These are phyloP conservation scores for Erythrophleum fordii DNA, from an alignment of 306 rosid genomes.

Conservation along the genomic window DNA sequence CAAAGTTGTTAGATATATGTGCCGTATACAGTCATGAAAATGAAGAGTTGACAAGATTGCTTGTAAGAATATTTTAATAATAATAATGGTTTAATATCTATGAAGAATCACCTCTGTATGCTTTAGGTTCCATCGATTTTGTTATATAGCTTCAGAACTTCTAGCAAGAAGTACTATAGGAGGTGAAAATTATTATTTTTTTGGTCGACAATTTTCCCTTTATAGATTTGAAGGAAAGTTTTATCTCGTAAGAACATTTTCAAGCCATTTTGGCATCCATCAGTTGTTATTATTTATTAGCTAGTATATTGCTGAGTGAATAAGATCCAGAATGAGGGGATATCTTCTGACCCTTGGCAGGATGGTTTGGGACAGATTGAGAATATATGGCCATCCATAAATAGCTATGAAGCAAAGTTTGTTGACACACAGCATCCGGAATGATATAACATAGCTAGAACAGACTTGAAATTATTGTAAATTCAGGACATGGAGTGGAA, in stretches of 20 bases:
- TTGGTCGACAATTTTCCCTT: neutral
- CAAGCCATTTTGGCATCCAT: neutral
- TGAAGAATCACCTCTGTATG: constrained; percentile 4
- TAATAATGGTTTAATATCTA: neutral
- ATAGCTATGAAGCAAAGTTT: neutral
- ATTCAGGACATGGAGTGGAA: neutral
- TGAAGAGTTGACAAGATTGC: constrained; percentile 73
- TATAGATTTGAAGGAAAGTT: neutral
- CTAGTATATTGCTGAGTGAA: neutral
- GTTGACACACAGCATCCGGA: neutral
- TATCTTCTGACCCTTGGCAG: neutral
- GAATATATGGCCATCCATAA: neutral
- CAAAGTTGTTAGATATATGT: constrained; percentile 89
- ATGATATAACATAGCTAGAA: neutral
- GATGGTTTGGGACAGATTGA: neutral
- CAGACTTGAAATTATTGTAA: neutral
- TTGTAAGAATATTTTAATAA: constrained; percentile 58
- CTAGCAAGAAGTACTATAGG: constrained; percentile 16
- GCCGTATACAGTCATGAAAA: constrained; percentile 87
- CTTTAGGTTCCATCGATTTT: constrained; percentile 19
- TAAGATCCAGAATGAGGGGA: neutral
- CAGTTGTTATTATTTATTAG: neutral
- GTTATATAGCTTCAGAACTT: neutral
- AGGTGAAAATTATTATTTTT: too few relatives aligned
- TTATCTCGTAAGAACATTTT: neutral